A percentile compares a stretch with the other conserved stretches of the same genome.
Evolutionary conservation across 2,329 filamentous ascomycete species (phyloP).

Genomic region (Aureobasidium leucospermi): DNA sequence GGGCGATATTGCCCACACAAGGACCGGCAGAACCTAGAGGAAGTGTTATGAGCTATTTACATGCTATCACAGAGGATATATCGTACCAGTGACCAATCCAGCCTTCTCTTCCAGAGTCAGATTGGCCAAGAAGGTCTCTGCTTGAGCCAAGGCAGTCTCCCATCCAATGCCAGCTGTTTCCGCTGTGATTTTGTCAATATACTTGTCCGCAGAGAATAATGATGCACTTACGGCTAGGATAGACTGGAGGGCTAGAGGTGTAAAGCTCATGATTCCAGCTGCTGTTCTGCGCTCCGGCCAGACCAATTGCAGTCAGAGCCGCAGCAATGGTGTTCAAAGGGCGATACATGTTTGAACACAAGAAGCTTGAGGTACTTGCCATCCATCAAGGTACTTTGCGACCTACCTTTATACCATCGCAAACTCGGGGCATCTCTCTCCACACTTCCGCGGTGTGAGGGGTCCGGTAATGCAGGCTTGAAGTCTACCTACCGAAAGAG

Average conservation of each 20-base stretch:
- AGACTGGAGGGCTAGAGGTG: conserved; percentile 20
- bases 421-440: background rate
- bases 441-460: background rate
- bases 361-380: background rate
- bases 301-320: background rate
- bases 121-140: conserved; percentile 18
- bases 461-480: background rate
- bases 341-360: background rate
- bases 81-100: conserved; percentile 19
- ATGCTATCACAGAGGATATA: background rate
- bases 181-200: conserved; percentile 11
- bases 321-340: background rate
- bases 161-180: conserved; percentile 20
- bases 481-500: background rate
- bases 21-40: conserved; percentile 17
- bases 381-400: background rate
- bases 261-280: conserved; percentile 21
- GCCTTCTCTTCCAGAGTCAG: conserved; percentile 21
- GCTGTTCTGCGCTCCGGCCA: conserved; percentile 9
- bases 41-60: background rate
- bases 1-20: conserved; percentile 55
- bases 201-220: background rate
- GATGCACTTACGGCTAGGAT: conserved; percentile 19
- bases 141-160: conserved; percentile 19
- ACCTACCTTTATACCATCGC: conserved; percentile 7